A percentile compares a stretch with the other conserved stretches of the same genome.
Evolutionary conservation across 1,139 yeast species (phyloP).

Genomic region (Yamadazyma mexicana): DNA sequence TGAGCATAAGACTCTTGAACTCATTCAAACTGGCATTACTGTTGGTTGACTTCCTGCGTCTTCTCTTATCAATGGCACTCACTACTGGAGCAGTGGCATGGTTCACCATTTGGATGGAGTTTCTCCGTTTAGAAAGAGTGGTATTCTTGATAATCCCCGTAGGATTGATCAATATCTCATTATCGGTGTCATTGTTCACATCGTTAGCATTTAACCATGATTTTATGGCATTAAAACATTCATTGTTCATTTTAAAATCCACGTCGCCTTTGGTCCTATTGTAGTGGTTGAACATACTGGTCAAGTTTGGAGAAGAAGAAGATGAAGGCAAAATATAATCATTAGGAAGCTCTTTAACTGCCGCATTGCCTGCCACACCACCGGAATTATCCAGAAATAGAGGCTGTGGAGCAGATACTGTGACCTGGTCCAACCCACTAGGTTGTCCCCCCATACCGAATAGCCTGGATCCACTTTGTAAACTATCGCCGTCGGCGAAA

Average conservation of each 20-base stretch:
- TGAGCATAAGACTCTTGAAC: conserved; percentile 6
- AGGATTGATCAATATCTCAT: conserved; percentile 24
- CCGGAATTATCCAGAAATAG: background rate
- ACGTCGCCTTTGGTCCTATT: conserved; percentile 11
- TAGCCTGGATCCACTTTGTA: background rate
- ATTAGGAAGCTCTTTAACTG: conserved; percentile 1
- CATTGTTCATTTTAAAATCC: conserved; percentile 41
- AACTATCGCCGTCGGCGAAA: no score
- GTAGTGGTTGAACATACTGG: conserved; percentile 6
- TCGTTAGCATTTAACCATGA: conserved; percentile 34
- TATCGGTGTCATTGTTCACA: conserved; percentile 12
- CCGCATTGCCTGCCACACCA: background rate
- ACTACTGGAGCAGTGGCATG: conserved; percentile 4
- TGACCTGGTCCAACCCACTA: background rate
- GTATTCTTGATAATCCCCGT: conserved; percentile 22
- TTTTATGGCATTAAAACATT: conserved; percentile 40
- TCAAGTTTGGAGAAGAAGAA: conserved; percentile 16
- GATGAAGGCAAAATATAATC: conserved; percentile 17
- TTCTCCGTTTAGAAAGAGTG: conserved; percentile 20
- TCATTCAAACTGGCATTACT: conserved; percentile 7
- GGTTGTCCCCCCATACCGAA: background rate
- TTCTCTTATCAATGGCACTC: conserved; percentile 12
- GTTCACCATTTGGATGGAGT: conserved; percentile 22
- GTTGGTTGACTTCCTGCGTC: conserved; percentile 15
- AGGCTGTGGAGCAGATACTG: background rate